Evolutionary conservation across 1,139 yeast species (phyloP).

Genomic region (Kluyveromyces marxianus): DNA sequence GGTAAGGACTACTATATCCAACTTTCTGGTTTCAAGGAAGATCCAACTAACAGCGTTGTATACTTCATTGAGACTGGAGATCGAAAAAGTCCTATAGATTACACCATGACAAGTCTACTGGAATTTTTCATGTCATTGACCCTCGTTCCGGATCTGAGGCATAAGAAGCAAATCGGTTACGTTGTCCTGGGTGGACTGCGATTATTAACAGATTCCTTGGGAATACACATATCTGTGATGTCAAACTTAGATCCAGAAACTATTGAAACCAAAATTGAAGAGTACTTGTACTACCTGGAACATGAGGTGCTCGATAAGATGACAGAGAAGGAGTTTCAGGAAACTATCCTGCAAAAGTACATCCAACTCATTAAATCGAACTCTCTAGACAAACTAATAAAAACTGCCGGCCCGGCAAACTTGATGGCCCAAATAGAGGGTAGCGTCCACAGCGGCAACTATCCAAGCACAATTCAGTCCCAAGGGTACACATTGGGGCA

Average conservation of each 20-base stretch:
- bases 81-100: slow-evolving; percentile 31
- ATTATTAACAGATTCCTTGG: slow-evolving; percentile 43
- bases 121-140: slow-evolving; percentile 38
- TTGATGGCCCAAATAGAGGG: slow-evolving; percentile 33
- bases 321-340: slow-evolving; percentile 32
- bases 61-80: slow-evolving; percentile 50
- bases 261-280: slow-evolving; percentile 40
- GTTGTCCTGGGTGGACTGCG: slow-evolving; percentile 48
- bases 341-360: slow-evolving; percentile 34
- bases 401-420: slow-evolving; percentile 33
- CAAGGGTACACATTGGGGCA: slow-evolving; percentile 29
- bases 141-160: slow-evolving; percentile 42
- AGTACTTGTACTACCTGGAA: slow-evolving; percentile 38
- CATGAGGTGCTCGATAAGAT: slow-evolving; percentile 18
- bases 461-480: slow-evolving; percentile 7
- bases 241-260: slow-evolving; percentile 37
- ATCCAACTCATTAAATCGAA: slow-evolving; percentile 22
- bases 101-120: slow-evolving; percentile 39
- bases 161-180: slow-evolving; percentile 52
- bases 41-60: slow-evolving; percentile 43
- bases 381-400: slow-evolving; percentile 9
- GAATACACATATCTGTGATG: slow-evolving; percentile 47
- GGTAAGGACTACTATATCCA: slow-evolving; percentile 34
- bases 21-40: slow-evolving; percentile 32
- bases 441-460: slow-evolving; percentile 31